These are phyloP conservation scores for Candida ipomoeae DNA, from an alignment of 805 yeast species.

Conservation along the genomic window DNA sequence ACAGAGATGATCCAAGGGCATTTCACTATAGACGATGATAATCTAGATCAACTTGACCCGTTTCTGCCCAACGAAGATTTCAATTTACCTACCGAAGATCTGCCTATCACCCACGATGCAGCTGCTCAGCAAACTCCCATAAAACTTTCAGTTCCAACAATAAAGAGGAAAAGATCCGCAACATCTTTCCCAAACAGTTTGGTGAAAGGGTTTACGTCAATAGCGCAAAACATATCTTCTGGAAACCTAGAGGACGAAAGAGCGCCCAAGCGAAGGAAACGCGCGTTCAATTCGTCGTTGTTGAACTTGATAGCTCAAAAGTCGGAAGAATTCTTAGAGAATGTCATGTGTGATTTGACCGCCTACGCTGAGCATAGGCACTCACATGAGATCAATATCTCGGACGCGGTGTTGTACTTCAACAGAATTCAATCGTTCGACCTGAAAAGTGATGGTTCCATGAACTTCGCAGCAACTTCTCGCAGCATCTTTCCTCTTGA, in stretches of 20 bases:
- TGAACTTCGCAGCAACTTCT: conserved; percentile 30
- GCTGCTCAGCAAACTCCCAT: neutral
- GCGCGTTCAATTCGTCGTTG: conserved; percentile 11
- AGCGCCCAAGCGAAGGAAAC: conserved; percentile 5
- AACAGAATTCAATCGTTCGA: conserved; percentile 27
- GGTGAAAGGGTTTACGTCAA: conserved; percentile 13
- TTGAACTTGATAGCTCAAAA: conserved; percentile 22
- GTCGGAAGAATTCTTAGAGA: conserved; percentile 29
- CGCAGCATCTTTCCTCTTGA: conserved; percentile 35
- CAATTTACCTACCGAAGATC: neutral
- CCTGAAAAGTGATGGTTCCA: conserved; percentile 14
- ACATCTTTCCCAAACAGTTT: conserved; percentile 1
- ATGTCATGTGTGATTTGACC: conserved; percentile 29
- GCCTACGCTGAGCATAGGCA: conserved; percentile 35
- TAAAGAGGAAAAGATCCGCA: neutral
- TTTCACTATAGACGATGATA: conserved; percentile 14
- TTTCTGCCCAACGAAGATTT: neutral
- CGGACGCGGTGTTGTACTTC: conserved; percentile 33
- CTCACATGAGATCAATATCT: conserved; percentile 26
- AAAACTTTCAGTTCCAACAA: neutral
- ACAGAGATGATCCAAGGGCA: conserved; percentile 15
- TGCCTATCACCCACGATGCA: neutral
- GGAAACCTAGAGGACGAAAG: neutral
- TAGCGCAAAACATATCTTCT: conserved; percentile 12
- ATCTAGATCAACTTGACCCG: conserved; percentile 3